Conservation (phyloP, 768 basidiomycete genomes). For the Termitomyces sp. region DNA sequence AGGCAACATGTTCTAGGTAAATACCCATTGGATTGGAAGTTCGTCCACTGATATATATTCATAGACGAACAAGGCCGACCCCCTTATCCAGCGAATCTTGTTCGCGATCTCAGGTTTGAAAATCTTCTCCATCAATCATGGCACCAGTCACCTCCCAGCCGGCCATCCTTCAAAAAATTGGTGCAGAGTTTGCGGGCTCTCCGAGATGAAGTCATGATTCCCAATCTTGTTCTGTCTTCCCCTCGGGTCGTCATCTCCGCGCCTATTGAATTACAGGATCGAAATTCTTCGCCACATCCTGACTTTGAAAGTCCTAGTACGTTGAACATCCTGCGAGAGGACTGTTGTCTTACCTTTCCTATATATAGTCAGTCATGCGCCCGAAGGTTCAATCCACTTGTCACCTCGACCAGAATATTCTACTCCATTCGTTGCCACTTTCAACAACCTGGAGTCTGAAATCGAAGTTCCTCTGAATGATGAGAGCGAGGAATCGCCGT, state of each 20-base stretch:
- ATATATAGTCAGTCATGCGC: not conserved
- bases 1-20: constrained; percentile 49
- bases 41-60: not conserved
- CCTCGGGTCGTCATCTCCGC: constrained; percentile 10
- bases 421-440: constrained; percentile 8
- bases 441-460: not conserved
- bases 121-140: constrained; percentile 7
- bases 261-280: not conserved
- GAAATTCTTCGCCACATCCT: not conserved
- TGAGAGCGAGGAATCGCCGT: not conserved
- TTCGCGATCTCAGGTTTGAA: constrained; percentile 1
- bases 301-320: constrained; percentile 4
- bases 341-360: not conserved
- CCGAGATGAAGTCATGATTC: not conserved
- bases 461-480: not conserved
- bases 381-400: not conserved
- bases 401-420: constrained; percentile 14
- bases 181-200: not conserved
- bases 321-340: not conserved
- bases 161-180: constrained; percentile 11
- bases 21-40: constrained; percentile 8
- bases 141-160: constrained; percentile 5
- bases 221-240: not conserved
- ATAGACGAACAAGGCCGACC: constrained; percentile 15
- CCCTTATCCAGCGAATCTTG: constrained; percentile 11